phyloP scores from a whole-genome alignment of 2,329 filamentous ascomycete species.

The Cyphellophora attinorum region DNA sequence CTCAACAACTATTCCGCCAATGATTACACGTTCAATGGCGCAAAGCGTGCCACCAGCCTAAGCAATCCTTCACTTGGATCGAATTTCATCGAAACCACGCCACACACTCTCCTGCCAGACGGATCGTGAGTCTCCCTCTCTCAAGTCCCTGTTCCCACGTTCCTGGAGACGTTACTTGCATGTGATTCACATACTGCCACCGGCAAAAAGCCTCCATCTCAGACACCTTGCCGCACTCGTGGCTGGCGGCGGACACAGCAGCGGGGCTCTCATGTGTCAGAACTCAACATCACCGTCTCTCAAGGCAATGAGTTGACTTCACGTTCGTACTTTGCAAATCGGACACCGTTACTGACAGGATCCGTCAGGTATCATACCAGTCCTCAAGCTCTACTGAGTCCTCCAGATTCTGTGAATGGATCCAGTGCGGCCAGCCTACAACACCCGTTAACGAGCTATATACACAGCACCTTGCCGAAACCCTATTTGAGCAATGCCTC shows the following conservation, averaged over 20 bases:
- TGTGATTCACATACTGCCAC: too few relatives aligned
- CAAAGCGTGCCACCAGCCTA: background rate
- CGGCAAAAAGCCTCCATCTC: too few relatives aligned
- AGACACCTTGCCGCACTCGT: too few relatives aligned
- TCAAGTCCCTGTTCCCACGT: too few relatives aligned
- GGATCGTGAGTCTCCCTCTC: slow-evolving; percentile 16
- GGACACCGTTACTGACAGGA: too few relatives aligned
- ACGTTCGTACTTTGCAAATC: too few relatives aligned
- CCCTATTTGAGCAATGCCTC: slow-evolving; percentile 23
- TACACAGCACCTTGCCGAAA: slow-evolving; percentile 30
- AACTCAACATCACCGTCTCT: too few relatives aligned
- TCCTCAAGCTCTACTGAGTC: slow-evolving; percentile 39
- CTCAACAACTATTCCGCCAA: slow-evolving; percentile 20
- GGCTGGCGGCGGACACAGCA: too few relatives aligned
- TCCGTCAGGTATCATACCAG: slow-evolving; percentile 16
- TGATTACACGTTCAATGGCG: slow-evolving; percentile 11
- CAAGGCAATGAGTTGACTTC: too few relatives aligned
- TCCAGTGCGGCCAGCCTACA: slow-evolving; percentile 44
- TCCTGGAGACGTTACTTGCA: too few relatives aligned
- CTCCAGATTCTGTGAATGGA: slow-evolving; percentile 45
- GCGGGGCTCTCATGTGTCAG: too few relatives aligned
- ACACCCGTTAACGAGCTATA: slow-evolving; percentile 40
- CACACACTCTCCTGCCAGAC: slow-evolving; percentile 12
- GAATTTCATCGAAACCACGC: slow-evolving; percentile 13
- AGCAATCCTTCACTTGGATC: slow-evolving; percentile 2